Evolutionary conservation across 495 filamentous ascomycete genomes (phyloP).

Genomic region (Penicillium odoratum): DNA sequence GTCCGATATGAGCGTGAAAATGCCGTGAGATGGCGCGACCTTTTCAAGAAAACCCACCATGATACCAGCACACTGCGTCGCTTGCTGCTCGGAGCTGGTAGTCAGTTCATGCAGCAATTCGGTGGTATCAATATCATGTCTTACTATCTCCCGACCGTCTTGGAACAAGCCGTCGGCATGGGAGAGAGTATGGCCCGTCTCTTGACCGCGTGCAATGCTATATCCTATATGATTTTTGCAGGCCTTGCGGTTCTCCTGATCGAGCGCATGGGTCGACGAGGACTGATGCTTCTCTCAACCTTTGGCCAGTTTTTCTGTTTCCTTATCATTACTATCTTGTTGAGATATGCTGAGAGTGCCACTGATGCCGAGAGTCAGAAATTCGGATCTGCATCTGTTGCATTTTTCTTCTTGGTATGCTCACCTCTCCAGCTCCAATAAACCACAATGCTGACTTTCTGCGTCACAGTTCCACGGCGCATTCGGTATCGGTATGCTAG

Average conservation of each 20-base stretch:
- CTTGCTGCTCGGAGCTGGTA: constrained; percentile 50
- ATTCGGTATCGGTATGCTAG: constrained; percentile 58
- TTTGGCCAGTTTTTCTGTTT: constrained; percentile 51
- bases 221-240: constrained; percentile 51
- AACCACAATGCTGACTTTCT: not conserved
- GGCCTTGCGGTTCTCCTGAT: constrained; percentile 46
- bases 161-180: constrained; percentile 52
- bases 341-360: constrained; percentile 42
- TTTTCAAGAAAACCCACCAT: constrained; percentile 38
- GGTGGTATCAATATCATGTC: constrained; percentile 49
- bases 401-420: constrained; percentile 46
- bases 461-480: constrained; percentile 37
- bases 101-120: constrained; percentile 56
- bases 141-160: constrained; percentile 51
- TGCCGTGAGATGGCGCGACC: constrained; percentile 45
- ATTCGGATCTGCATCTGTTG: constrained; percentile 37
- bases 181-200: constrained; percentile 47
- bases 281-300: constrained; percentile 53
- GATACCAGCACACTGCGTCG: constrained; percentile 49
- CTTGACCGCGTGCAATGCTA: constrained; percentile 51
- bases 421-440: not conserved
- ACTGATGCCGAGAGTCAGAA: constrained; percentile 23
- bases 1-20: constrained; percentile 51
- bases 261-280: constrained; percentile 52
- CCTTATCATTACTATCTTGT: constrained; percentile 55